Evolutionary conservation across 371 early-diverging fungal genomes (phyloP), one percentile per base, ranked within the genome.

Genomic region (Mortierella sp.): DNA sequence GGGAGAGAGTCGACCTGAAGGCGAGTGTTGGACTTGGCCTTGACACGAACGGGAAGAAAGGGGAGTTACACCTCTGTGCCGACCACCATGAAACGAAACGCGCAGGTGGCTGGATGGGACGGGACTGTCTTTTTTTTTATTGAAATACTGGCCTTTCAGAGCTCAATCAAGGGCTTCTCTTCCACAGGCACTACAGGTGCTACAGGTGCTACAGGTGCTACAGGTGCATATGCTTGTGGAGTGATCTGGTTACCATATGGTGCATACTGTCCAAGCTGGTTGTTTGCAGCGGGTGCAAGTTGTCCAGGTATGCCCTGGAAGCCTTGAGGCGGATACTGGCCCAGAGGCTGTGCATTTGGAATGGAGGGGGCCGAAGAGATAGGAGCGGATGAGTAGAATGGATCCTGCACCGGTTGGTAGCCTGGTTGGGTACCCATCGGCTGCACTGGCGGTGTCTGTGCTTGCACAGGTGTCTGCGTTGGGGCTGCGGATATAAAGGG

Each of bases 91-190:
- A n/a, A n/a, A n/a, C n/a, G n/a, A n/a, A 4, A 34, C 34, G 34
- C 34, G 34, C 34, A 34, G 10, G 34, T 34, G 34, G 34, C 34
- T 34, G 34, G 34, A 34, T 34, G 38, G n/a, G 53, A 52, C 43
- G 34, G 53, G 24, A 21, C 52, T 21, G 69, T 46, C 69, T 52
- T 50, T 31, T 53, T 48, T 54, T 53, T 53, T 27, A 19, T 39
- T 28, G 18, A 23, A 0, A 4, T 13, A 23, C 23, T 47, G 4
- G 34, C n/a, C n/a, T 34, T 34, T 34, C 54, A 74, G 0, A 74
- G 39, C 54, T 74, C 74, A 9, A 74, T 74, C 43, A 74, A 45
- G 23, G 74, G 74, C 24, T 64, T 68, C 51, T 74, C 74, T 23
- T 74, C 74, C 34, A 60, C 74, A 27, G 67, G 59, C 0, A 21